Percentiles rank a stretch among this genome's conserved stretches.
phyloP scores from a whole-genome alignment of 768 basidiomycete species.

The Chlorophyllum brunneum region DNA sequence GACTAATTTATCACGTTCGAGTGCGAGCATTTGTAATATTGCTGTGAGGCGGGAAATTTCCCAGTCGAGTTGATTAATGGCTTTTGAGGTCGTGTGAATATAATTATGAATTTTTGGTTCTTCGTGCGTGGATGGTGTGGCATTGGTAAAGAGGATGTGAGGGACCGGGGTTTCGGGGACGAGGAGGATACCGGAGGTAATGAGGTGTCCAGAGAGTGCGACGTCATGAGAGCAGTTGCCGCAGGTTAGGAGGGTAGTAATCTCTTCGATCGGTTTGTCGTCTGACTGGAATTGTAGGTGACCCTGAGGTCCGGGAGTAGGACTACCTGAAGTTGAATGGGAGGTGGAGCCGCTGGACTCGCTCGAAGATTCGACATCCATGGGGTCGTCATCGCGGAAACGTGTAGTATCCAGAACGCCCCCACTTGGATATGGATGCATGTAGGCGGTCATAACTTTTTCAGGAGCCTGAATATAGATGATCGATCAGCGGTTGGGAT shows the following conservation, averaged over 20 bases:
- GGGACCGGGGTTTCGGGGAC: conserved; percentile 6
- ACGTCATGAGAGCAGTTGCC: conserved; percentile 12
- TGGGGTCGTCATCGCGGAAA: conserved; percentile 11
- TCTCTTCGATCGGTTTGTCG: conserved; percentile 3
- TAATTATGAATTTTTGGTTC: conserved; percentile 2
- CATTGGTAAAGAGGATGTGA: conserved; percentile 8
- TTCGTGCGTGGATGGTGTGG: conserved; percentile 4
- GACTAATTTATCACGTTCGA: conserved; percentile 5
- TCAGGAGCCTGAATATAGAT: no score
- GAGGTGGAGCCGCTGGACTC: conserved; percentile 2
- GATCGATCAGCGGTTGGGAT: conserved; percentile 1
- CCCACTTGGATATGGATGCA: background rate
- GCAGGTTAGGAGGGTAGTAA: conserved; percentile 11
- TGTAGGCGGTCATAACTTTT: conserved; percentile 4
- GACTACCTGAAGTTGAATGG: conserved; percentile 1
- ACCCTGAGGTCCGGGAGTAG: conserved; percentile 3
- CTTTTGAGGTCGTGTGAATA: conserved; percentile 1
- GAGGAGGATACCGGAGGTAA: conserved; percentile 5
- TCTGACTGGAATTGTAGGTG: background rate
- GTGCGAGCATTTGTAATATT: conserved; percentile 4
- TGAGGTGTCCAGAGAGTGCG: conserved; percentile 5
- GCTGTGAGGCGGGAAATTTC: conserved; percentile 6
- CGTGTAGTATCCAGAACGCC: background rate
- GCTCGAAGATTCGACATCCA: conserved; percentile 12
- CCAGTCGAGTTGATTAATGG: conserved; percentile 9